Conservation (phyloP, 1,284 basidiomycete genomes). For the Ustilago xerochloae region DNA sequence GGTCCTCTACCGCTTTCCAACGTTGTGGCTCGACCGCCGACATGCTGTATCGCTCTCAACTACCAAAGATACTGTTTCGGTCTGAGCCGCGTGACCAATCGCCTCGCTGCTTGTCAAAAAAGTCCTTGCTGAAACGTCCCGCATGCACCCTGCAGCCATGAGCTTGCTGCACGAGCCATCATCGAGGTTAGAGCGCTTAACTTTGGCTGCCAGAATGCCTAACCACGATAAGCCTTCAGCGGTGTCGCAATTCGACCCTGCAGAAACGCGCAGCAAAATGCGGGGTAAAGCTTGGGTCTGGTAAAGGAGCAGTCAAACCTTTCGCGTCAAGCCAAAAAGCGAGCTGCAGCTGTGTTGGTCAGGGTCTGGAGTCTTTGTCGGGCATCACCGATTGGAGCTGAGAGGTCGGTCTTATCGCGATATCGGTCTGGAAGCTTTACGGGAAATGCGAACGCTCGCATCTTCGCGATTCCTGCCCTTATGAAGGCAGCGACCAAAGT, state of each 20-base stretch:
- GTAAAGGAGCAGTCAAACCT: neutral
- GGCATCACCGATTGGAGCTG: neutral
- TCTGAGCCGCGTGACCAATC: constrained; percentile 11
- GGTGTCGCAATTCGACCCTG: constrained; percentile 8
- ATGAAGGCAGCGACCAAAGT: neutral
- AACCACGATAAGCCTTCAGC: neutral
- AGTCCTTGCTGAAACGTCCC: neutral
- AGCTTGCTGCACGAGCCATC: constrained; percentile 23
- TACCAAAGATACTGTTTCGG: no score
- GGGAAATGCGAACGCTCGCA: no score
- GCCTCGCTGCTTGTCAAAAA: neutral
- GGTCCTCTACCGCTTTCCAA: neutral
- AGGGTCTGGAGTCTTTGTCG: no score
- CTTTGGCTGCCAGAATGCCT: neutral
- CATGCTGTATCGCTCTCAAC: no score
- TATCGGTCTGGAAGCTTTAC: no score
- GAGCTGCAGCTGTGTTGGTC: neutral
- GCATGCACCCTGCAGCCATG: constrained; percentile 7
- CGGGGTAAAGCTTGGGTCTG: constrained; percentile 24
- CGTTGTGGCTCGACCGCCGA: no score
- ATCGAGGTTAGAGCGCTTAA: neutral
- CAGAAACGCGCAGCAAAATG: constrained; percentile 30
- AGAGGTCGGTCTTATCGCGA: neutral
- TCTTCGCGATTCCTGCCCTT: no score
- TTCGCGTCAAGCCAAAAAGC: neutral